Conservation (phyloP, 768 basidiomycete genomes). For the Suillus variegatus region DNA sequence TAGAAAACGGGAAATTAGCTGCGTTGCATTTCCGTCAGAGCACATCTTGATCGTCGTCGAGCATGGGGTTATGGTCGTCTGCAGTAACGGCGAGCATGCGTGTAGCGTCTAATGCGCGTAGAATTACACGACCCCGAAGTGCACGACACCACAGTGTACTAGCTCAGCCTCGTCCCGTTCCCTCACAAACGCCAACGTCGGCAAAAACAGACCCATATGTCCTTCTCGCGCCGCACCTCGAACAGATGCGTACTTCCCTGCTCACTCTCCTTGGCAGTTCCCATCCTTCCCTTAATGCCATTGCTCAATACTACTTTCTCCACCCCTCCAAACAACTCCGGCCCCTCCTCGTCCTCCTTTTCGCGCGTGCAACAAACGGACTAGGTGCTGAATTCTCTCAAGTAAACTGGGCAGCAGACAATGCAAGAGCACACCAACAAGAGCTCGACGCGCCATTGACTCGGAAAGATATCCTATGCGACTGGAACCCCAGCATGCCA, state of each 20-base stretch:
- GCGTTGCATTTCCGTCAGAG: not conserved
- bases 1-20: conserved; percentile 1
- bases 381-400: conserved; percentile 65
- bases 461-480: conserved; percentile 79
- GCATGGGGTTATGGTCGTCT: conserved; percentile 23
- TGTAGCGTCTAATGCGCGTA: conserved; percentile 14
- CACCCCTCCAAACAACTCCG: conserved; percentile 90
- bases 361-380: conserved; percentile 92
- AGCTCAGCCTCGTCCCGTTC: conserved; percentile 35
- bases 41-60: conserved; percentile 12
- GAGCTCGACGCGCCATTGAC: conserved; percentile 82
- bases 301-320: conserved; percentile 91
- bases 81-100: conserved; percentile 17
- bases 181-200: conserved; percentile 13
- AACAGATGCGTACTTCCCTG: conserved; percentile 68
- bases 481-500: conserved; percentile 88
- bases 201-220: conserved; percentile 58
- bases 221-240: conserved; percentile 73
- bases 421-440: conserved; percentile 50
- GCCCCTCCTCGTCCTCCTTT: conserved; percentile 85
- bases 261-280: conserved; percentile 82
- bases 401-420: conserved; percentile 64
- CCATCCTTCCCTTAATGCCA: conserved; percentile 83
- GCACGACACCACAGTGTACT: conserved; percentile 41
- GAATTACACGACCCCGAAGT: not conserved